phyloP scores from a whole-genome alignment of 2,329 filamentous ascomycete genomes.

The Neonectria coccinea region DNA sequence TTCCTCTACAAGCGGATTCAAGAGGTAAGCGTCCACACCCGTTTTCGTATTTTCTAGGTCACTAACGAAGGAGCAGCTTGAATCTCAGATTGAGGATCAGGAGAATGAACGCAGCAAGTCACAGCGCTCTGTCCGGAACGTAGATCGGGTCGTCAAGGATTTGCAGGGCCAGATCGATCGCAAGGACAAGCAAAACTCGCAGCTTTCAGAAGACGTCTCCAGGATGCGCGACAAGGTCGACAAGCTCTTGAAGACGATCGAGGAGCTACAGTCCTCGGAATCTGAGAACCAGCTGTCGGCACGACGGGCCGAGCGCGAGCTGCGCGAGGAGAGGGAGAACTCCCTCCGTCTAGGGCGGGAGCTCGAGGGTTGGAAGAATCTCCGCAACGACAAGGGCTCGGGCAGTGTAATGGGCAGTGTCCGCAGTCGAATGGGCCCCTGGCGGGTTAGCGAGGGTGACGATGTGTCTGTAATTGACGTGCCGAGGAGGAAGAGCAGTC shows the following conservation, averaged over 20 bases:
- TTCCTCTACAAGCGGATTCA: conserved; percentile 95
- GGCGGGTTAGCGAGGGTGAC: conserved; percentile 55
- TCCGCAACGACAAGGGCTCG: conserved; percentile 72
- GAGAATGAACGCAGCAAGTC: conserved; percentile 83
- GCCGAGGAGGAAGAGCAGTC: conserved; percentile 74
- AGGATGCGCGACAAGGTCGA: conserved; percentile 92
- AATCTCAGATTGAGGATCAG: conserved; percentile 85
- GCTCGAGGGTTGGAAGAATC: conserved; percentile 84
- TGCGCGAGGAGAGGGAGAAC: conserved; percentile 90
- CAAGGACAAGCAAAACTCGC: conserved; percentile 86
- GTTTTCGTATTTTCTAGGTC: conserved; percentile 1
- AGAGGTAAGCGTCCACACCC: conserved; percentile 75
- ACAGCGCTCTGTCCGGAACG: conserved; percentile 88
- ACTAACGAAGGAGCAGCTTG: conserved; percentile 70
- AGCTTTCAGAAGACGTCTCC: conserved; percentile 84
- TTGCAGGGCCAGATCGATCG: conserved; percentile 92
- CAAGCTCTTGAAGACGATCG: conserved; percentile 88
- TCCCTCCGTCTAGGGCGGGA: conserved; percentile 85
- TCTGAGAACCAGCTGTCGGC: conserved; percentile 83
- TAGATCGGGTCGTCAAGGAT: conserved; percentile 94
- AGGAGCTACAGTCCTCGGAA: conserved; percentile 91
- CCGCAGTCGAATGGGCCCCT: conserved; percentile 51
- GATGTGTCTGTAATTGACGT: conserved; percentile 61
- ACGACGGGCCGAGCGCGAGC: conserved; percentile 88
- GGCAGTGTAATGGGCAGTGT: conserved; percentile 61